phyloP scores from a whole-genome alignment of 2,329 filamentous ascomycete genomes.

The Erysiphe neolycopersici region DNA sequence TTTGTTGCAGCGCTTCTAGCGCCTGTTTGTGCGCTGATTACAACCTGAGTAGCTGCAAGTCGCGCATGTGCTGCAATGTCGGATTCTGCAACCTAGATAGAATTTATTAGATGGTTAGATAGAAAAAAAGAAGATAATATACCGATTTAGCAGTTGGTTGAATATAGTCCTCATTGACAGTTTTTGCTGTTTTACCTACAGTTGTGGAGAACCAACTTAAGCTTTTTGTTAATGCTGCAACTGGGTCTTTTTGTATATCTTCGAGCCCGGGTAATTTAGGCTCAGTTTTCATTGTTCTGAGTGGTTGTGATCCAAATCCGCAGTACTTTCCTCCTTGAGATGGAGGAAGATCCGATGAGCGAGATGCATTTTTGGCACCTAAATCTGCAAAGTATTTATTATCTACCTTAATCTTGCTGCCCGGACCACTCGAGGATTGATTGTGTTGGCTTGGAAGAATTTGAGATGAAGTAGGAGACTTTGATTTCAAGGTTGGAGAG shows the following conservation, averaged over 20 bases:
- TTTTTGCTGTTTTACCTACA: conserved; percentile 74
- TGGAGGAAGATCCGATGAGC: conserved; percentile 50
- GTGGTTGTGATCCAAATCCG: conserved; percentile 58
- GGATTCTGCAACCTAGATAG: conserved; percentile 43
- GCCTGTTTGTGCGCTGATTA: conserved; percentile 36
- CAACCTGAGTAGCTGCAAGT: conserved; percentile 36
- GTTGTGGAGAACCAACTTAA: conserved; percentile 85
- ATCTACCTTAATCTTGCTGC: conserved; percentile 33
- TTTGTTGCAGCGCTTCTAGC: conserved; percentile 51
- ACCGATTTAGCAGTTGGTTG: conserved; percentile 81
- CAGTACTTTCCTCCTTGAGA: conserved; percentile 79
- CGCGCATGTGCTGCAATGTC: conserved; percentile 46
- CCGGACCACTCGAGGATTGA: conserved; percentile 10
- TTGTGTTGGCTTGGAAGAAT: conserved; percentile 5
- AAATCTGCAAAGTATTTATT: conserved; percentile 77
- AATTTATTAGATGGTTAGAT: conserved; percentile 1
- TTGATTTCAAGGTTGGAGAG: conserved; percentile 1
- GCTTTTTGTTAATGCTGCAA: conserved; percentile 68
- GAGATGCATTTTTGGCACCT: conserved; percentile 54
- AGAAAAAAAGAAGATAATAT: conserved; percentile 11
- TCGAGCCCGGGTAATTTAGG: conserved; percentile 40
- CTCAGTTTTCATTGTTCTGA: conserved; percentile 19
- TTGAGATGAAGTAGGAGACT: conserved; percentile 7
- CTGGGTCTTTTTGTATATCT: conserved; percentile 73
- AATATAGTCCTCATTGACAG: conserved; percentile 71